Evolutionary conservation across 768 basidiomycete genomes (phyloP), one percentile per base, ranked within the genome.

Genomic region (Mycena vulgaris): DNA sequence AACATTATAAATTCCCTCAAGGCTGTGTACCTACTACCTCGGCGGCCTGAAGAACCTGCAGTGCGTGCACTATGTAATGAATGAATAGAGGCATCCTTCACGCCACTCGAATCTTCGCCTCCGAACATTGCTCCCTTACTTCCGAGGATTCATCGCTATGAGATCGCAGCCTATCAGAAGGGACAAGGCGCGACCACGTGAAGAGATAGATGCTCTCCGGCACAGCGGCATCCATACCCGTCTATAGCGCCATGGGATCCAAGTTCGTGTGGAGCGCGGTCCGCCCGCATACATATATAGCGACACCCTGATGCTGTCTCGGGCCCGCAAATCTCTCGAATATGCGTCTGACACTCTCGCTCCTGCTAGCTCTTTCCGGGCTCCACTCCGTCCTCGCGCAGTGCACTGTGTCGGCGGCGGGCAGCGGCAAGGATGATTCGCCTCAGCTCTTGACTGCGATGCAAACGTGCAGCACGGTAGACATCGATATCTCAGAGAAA

Each of bases 351-450:
- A 39, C 53, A 63, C 28, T 61, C 17, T 27, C 51, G 25, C 40
- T 52, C 7, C 23, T 69, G 0, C 21, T 70, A n/a, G 60, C 57
- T 0, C 56, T 73, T 3, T 39, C 53, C 3, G 27, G 28, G 13
- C 31, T 61, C 21, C 69, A 35, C 2, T 11, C 37, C 3, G 67
- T 39, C 1, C 13, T 49, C 23, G 63, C 58, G 27, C 23, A 40
- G 25, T 90, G 89, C 73, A 86, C 83, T 10, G 66, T 89, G 49
- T 64, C 70, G 5, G 82, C 87, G 27, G n/a, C 59, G 40, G 71
- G 71, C 13, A 82, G 76, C 56, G 86, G 88, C 21, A 81, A 81
- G 9, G 89, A 90, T 69, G 89, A 90, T 75, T 83, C 85, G 2
- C 86, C 88, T 0, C 80, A 80, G 14, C 84, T 90, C 67, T 70